A percentile compares a stretch with the other conserved stretches of the same genome.
Conservation (phyloP, 306 rosid genomes). For the Rosa rugosa region DNA sequence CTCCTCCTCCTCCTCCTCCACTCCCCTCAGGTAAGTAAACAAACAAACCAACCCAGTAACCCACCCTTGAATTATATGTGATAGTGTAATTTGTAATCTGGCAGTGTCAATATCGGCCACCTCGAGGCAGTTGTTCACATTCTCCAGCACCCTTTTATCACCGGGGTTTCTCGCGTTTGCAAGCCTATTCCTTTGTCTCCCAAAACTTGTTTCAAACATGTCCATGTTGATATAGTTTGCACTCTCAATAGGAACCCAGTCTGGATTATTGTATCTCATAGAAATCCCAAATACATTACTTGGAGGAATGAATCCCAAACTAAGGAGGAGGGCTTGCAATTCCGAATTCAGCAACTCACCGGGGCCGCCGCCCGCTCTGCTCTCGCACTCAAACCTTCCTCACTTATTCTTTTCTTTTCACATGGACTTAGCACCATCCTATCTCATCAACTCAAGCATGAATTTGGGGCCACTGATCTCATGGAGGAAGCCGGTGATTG, state of each 20-base stretch:
- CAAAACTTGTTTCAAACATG: slow-evolving; percentile 29
- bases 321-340: slow-evolving; percentile 67
- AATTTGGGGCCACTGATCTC: slow-evolving; percentile 54
- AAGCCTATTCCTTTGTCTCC: slow-evolving; percentile 57
- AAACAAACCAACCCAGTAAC: too few species aligned
- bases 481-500: slow-evolving; percentile 65
- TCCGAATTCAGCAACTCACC: slow-evolving; percentile 56
- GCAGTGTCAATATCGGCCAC: slow-evolving; percentile 86
- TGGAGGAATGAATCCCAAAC: slow-evolving; percentile 42
- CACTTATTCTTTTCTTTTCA: slow-evolving; percentile 75
- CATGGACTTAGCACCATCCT: slow-evolving; percentile 48
- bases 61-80: too few species aligned
- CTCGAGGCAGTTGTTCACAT: slow-evolving; percentile 76
- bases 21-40: slow-evolving; percentile 46
- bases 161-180: slow-evolving; percentile 88
- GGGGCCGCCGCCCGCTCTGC: slow-evolving; percentile 56
- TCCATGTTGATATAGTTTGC: slow-evolving; percentile 73
- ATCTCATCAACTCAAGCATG: slow-evolving; percentile 42
- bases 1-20: slow-evolving; percentile 26
- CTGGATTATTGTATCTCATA: slow-evolving; percentile 87
- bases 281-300: slow-evolving; percentile 71
- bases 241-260: slow-evolving; percentile 67
- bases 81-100: too few species aligned
- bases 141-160: slow-evolving; percentile 74
- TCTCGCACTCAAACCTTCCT: slow-evolving; percentile 67